Base-by-base conservation (phyloP, 208 protist genomes). In the Leishmania mexicana region DNA sequence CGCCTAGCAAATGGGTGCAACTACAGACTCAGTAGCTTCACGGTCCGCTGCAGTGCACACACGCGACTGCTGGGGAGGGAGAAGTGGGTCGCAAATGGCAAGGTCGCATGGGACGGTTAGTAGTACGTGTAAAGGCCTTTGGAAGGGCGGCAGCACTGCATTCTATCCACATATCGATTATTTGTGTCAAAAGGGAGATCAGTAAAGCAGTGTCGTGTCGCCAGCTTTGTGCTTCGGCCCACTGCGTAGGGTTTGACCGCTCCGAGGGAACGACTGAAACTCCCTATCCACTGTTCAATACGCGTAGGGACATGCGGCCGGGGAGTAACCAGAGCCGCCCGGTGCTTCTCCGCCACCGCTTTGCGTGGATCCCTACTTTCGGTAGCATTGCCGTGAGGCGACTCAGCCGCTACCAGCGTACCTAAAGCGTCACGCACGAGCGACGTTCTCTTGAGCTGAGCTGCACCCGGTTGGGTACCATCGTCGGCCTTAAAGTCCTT, bases 131-230 rank as follows among this genome's bases (percentile, higher is more conserved):
- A 88, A 11, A 94, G 64, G 19, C 90, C 90, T 80, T 94, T 94
- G 21, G 84, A 89, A 38, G 90, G 90, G 0, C 90, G 84, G 75
- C 85, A 85, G 78, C 86, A 90, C 72, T 89, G 84, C 88, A 94
- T 89, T 8, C 81, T 70, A 17, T 86, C 64, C 31, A 94, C 78
- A 75, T 85, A 94, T 45, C 58, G 76, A 62, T 60, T 62, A 45
- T 85, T 80, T 8, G 76, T 82, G 54, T 89, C 86, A 47, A 87
- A 79, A 28, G 78, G 57, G 3, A 67, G 67, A 10, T 84, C 60
- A 11, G 57, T 35, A 17, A 76, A 57, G 19, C 73, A 24, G 15
- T 71, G 60, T n/a, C 54, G 53, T 31, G 67, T 73, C 35, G 24
- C 53, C 28, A 54, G 35, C 13, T 51, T 64, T 31, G 75, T 38